Evolutionary conservation across 148 eudicot genomes (phyloP), one percentile per base, ranked within the genome.

Genomic region (Oxyria digyna): DNA sequence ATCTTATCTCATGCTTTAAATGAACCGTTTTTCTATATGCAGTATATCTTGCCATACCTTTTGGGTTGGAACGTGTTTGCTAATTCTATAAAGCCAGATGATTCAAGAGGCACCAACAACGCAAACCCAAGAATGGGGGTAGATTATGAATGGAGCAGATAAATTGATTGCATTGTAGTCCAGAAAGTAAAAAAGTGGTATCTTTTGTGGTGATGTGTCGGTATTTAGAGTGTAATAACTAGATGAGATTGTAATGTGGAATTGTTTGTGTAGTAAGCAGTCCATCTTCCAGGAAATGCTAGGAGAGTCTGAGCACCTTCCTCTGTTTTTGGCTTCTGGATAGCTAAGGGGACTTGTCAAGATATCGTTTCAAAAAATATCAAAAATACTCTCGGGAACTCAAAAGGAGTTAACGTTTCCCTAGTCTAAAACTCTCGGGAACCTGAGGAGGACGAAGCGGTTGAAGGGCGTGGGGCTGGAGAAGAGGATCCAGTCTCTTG

Each of bases 121-220:
- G 67, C 81, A 40, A 87, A 74, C 78, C 57, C 87, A 32, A 80
- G 87, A 69, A 72, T 80, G 70, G 81, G 85, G 1, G 78, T 68
- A 14, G 92, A 90, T 38, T 76, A 69, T 62, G 98, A 93, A 78
- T 94, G 98, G 98, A 94, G 78, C 83, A 81, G 96, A 80, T 94
- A 86, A 78, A 27, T 3, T n/a, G 54, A 35, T 35, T 52, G 62
- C 3, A 8, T 52, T 5, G 62, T 4, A 14, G 29, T 59, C 35
- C 64, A 14, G 20, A 27, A 57, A 27, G 8, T 27, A n/a, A 57
- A 57, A n/a, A 29, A 29, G 3, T 6, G 0, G 1, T 5, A 1
- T 37, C 64, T 57, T 57, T 57, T 57, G 37, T n/a, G 2, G 18
- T 14, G 62, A 23, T 57, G 27, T 57, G 18, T 31, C 38, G 37